Evolutionary conservation across 2,329 filamentous ascomycete species (phyloP).

Genomic region (Microdochium trichocladiopsis): DNA sequence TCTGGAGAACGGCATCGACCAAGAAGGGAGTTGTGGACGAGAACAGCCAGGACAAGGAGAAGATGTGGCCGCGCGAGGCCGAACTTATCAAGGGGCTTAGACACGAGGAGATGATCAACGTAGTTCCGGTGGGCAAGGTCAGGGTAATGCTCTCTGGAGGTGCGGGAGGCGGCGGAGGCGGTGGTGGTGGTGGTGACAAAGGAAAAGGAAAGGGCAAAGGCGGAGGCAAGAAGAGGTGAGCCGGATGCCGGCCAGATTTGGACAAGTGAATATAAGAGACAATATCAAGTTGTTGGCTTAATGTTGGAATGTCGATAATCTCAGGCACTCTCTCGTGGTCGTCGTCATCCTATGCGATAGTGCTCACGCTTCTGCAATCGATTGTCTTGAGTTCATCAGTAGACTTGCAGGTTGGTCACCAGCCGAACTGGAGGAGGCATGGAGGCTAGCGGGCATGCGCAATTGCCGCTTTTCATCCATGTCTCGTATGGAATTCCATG

Average conservation of each 20-base stretch:
- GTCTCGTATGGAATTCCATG: too few relatives aligned
- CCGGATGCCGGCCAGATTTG: not conserved
- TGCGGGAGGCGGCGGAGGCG: conserved; percentile 32
- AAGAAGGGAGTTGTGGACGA: conserved; percentile 57
- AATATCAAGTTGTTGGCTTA: too few relatives aligned
- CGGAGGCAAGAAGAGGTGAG: conserved; percentile 34
- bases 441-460: too few relatives aligned
- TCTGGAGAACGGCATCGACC: conserved; percentile 63
- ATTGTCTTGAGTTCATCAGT: too few relatives aligned
- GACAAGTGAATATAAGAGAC: not conserved
- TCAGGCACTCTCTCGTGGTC: too few relatives aligned
- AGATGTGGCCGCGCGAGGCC: conserved; percentile 79
- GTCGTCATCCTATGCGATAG: too few relatives aligned
- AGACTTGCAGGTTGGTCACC: too few relatives aligned
- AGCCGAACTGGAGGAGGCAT: too few relatives aligned
- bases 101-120: conserved; percentile 73
- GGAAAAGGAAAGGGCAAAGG: conserved; percentile 25
- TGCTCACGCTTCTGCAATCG: too few relatives aligned
- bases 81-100: conserved; percentile 77
- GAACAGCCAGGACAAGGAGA: conserved; percentile 55
- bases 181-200: conserved; percentile 24
- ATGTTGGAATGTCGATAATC: too few relatives aligned
- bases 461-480: too few relatives aligned
- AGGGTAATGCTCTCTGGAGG: conserved; percentile 69
- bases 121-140: conserved; percentile 73